Evolutionary conservation across 2,329 filamentous ascomycete species (phyloP).

Genomic region (Cytospora mali): DNA sequence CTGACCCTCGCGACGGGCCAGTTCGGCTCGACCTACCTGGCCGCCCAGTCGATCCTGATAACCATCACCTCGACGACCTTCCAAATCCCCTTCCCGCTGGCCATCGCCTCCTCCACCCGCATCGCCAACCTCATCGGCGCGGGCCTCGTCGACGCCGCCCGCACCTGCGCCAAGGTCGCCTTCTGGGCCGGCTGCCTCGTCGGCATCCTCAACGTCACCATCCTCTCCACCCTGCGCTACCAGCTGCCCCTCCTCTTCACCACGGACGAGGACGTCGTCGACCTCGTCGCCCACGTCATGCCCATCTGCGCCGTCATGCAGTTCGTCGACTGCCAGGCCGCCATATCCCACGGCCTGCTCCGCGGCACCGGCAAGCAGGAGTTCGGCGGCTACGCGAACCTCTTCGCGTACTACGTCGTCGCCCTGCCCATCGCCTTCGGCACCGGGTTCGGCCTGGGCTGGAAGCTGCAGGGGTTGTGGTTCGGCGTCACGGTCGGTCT

Average conservation of each 20-base stretch:
- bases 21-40: constrained; percentile 77
- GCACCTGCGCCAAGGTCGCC: constrained; percentile 76
- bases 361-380: constrained; percentile 86
- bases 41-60: constrained; percentile 83
- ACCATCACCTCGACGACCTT: constrained; percentile 81
- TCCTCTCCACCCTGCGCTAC: constrained; percentile 70
- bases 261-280: constrained; percentile 69
- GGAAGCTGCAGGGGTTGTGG: constrained; percentile 84
- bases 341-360: constrained; percentile 81
- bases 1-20: constrained; percentile 81
- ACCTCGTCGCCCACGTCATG: constrained; percentile 68
- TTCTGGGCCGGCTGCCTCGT: constrained; percentile 68
- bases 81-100: constrained; percentile 89
- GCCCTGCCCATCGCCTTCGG: constrained; percentile 83
- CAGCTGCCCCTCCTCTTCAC: constrained; percentile 80
- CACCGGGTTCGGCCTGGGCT: constrained; percentile 74
- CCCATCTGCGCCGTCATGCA: constrained; percentile 88
- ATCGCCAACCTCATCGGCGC: constrained; percentile 93
- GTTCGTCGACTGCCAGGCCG: constrained; percentile 79
- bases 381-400: constrained; percentile 85
- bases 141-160: constrained; percentile 77
- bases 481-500: constrained; percentile 74
- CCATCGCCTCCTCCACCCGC: constrained; percentile 84
- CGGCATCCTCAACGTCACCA: constrained; percentile 75
- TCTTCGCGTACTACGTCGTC: constrained; percentile 83